Evolutionary conservation across 805 yeast species (phyloP).

Genomic region (Pichia membranifaciens): DNA sequence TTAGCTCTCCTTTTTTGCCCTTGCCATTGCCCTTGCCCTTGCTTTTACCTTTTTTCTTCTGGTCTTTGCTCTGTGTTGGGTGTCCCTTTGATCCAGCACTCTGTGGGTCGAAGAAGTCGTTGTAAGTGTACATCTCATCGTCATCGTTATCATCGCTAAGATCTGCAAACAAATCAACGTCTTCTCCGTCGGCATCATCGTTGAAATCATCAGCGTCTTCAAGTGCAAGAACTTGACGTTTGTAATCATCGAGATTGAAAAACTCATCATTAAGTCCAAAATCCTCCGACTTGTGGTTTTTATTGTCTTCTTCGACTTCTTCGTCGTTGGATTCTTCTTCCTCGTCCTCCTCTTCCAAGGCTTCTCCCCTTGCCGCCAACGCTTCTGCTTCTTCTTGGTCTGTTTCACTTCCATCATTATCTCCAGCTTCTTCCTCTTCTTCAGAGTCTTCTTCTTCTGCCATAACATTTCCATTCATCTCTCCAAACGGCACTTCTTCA

Average conservation of each 20-base stretch:
- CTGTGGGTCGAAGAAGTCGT: conserved; percentile 55
- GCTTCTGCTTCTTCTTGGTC: conserved; percentile 28
- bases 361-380: conserved; percentile 23
- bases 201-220: conserved; percentile 38
- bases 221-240: conserved; percentile 24
- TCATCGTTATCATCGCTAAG: conserved; percentile 43
- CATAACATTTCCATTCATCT: conserved; percentile 23
- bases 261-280: conserved; percentile 77
- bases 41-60: conserved; percentile 11
- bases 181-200: conserved; percentile 43
- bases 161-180: conserved; percentile 48
- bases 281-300: conserved; percentile 22
- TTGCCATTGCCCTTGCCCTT: conserved; percentile 9
- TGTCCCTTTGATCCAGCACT: conserved; percentile 18
- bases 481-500: conserved; percentile 13
- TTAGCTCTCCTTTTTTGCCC: conserved; percentile 36
- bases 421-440: conserved; percentile 27
- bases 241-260: conserved; percentile 76
- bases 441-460: conserved; percentile 19
- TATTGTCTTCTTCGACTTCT: conserved; percentile 42
- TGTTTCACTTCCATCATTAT: conserved; percentile 21
- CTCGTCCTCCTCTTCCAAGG: conserved; percentile 28
- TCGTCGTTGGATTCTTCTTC: conserved; percentile 39
- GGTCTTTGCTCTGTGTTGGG: conserved; percentile 12
- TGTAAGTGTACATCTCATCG: conserved; percentile 46